These are phyloP conservation scores for Microstegium vimineum DNA, from an alignment of 176 grass and related monocot species.

Conservation along the genomic window DNA sequence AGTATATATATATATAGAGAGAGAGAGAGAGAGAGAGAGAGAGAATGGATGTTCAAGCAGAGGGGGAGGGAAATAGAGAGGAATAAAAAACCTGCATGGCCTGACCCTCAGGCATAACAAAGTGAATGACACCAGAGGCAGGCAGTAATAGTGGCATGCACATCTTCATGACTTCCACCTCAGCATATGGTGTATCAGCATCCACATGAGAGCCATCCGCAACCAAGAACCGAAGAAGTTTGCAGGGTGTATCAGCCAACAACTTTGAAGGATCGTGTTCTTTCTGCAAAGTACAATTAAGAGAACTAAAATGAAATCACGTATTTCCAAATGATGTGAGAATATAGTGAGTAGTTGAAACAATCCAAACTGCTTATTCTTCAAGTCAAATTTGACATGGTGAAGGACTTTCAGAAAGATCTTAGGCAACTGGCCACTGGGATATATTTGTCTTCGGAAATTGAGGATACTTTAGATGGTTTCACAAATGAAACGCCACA, in stretches of 20 bases:
- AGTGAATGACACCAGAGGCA: slow-evolving; percentile 90
- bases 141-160: slow-evolving; percentile 98
- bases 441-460: not conserved
- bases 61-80: not conserved
- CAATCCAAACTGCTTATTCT: not conserved
- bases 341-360: slow-evolving; percentile 13
- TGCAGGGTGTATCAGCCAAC: slow-evolving; percentile 95
- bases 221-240: slow-evolving; percentile 96
- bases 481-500: not conserved
- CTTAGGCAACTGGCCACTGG: not conserved
- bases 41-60: not conserved
- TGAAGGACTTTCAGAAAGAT: not conserved
- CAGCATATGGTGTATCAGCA: slow-evolving; percentile 88
- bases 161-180: slow-evolving; percentile 99
- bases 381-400: slow-evolving; percentile 19
- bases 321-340: not conserved
- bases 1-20: no score
- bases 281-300: slow-evolving; percentile 60
- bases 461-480: not conserved
- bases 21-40: not conserved
- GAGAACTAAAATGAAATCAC: not conserved
- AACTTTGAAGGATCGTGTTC: slow-evolving; percentile 98
- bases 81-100: slow-evolving; percentile 68
- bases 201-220: slow-evolving; percentile 87
- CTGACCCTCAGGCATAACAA: slow-evolving; percentile 92